A percentile compares a stretch with the other conserved stretches of the same genome.
Evolutionary conservation across 148 eudicot genomes (phyloP).

Genomic region (Amaranthus hypochondriacus): DNA sequence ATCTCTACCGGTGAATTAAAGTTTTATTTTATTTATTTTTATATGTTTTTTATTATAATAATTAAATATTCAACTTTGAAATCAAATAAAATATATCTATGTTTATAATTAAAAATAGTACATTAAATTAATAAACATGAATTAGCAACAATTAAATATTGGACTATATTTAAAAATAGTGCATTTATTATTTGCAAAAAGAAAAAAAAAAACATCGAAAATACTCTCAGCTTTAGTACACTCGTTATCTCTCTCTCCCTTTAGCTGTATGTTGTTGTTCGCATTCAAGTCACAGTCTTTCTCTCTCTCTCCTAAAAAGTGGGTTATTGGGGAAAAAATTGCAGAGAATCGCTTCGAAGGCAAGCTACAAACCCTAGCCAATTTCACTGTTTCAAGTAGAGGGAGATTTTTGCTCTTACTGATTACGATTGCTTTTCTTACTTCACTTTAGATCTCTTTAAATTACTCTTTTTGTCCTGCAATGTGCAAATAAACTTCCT

Average conservation of each 20-base stretch:
- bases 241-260: slow-evolving; percentile 8
- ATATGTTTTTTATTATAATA: no score
- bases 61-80: no score
- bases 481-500: slow-evolving; percentile 17
- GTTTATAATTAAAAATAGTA: no score
- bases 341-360: slow-evolving; percentile 55
- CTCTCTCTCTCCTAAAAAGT: slow-evolving; percentile 26
- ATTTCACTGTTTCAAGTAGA: neutral
- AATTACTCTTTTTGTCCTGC: slow-evolving; percentile 3
- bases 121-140: neutral
- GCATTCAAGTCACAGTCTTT: slow-evolving; percentile 27
- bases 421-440: slow-evolving; percentile 23
- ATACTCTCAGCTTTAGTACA: slow-evolving; percentile 7
- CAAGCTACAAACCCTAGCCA: slow-evolving; percentile 42
- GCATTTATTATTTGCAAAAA: neutral
- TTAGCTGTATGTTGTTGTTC: slow-evolving; percentile 29
- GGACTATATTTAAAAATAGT: neutral
- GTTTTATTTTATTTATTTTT: no score
- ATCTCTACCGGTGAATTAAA: no score
- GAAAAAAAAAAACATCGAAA: neutral
- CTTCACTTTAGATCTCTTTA: slow-evolving; percentile 18
- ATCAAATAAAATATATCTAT: no score
- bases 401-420: slow-evolving; percentile 21
- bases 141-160: neutral
- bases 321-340: slow-evolving; percentile 19